Conservation (phyloP, 306 rosid species). For the Spatholobus suberectus region DNA sequence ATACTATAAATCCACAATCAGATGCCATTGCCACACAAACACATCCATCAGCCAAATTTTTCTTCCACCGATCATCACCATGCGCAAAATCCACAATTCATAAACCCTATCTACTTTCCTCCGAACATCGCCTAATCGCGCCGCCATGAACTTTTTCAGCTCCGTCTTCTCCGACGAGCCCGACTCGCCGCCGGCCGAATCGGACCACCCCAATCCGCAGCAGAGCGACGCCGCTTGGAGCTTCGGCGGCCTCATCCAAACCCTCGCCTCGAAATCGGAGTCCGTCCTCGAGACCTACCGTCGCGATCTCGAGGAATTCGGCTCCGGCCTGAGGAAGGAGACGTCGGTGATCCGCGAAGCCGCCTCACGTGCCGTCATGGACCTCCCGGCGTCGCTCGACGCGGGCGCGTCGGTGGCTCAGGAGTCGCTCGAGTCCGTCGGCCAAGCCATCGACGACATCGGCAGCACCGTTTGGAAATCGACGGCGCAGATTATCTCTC, state of each 20-base stretch:
- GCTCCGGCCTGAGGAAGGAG: constrained; percentile 76
- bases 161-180: constrained; percentile 75
- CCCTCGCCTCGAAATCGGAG: constrained; percentile 80
- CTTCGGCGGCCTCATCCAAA: constrained; percentile 78
- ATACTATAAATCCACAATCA: background rate
- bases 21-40: background rate
- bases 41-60: background rate
- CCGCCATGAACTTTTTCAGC: constrained; percentile 64
- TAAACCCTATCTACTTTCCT: background rate
- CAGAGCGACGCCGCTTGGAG: constrained; percentile 60
- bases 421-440: constrained; percentile 92
- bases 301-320: constrained; percentile 83
- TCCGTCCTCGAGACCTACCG: constrained; percentile 74
- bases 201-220: constrained; percentile 33
- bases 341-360: constrained; percentile 82
- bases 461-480: constrained; percentile 91
- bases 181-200: constrained; percentile 33
- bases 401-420: constrained; percentile 92
- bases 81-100: background rate
- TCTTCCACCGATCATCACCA: background rate
- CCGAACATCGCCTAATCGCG: background rate
- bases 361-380: constrained; percentile 93
- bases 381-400: constrained; percentile 77
- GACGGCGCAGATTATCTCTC: constrained; percentile 81
- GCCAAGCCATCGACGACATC: constrained; percentile 94